These are phyloP conservation scores for Vachellia pachyceras DNA, from an alignment of 306 rosid genomes.

Conservation along the genomic window DNA sequence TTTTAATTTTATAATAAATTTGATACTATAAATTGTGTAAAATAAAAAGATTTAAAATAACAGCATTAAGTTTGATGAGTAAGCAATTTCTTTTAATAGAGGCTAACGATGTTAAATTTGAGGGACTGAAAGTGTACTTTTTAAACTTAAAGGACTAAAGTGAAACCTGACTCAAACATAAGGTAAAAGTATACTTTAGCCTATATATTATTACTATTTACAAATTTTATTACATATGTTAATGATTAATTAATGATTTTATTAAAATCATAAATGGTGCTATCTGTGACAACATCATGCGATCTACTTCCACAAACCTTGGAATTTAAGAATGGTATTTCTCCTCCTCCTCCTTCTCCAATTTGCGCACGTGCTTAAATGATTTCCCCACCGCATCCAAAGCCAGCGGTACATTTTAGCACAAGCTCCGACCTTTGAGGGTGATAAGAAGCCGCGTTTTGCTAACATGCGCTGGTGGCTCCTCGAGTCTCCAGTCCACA, in stretches of 20 bases:
- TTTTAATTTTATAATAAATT: too few relatives aligned
- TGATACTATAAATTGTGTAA: too few relatives aligned
- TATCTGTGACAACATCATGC: background rate
- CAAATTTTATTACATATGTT: too few relatives aligned
- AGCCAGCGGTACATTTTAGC: background rate
- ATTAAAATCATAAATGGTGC: background rate
- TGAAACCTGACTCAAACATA: too few relatives aligned
- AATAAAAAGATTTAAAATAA: too few relatives aligned
- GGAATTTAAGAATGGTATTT: background rate
- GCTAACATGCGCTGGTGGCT: slow-evolving; percentile 45
- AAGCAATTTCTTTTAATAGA: too few relatives aligned
- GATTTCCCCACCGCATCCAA: background rate
- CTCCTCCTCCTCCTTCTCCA: background rate
- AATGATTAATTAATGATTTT: background rate
- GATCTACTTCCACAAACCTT: background rate
- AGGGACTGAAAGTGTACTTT: too few relatives aligned
- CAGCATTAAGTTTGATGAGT: too few relatives aligned
- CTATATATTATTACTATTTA: too few relatives aligned
- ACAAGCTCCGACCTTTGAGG: background rate
- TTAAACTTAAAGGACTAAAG: too few relatives aligned
- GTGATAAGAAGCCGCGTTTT: background rate
- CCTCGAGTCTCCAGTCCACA: background rate
- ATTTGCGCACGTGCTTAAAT: background rate
- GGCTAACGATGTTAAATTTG: too few relatives aligned
- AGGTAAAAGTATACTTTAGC: too few relatives aligned